Evolutionary conservation across 371 early-diverging fungal genomes (phyloP).

Genomic region (Mucor sp.): DNA sequence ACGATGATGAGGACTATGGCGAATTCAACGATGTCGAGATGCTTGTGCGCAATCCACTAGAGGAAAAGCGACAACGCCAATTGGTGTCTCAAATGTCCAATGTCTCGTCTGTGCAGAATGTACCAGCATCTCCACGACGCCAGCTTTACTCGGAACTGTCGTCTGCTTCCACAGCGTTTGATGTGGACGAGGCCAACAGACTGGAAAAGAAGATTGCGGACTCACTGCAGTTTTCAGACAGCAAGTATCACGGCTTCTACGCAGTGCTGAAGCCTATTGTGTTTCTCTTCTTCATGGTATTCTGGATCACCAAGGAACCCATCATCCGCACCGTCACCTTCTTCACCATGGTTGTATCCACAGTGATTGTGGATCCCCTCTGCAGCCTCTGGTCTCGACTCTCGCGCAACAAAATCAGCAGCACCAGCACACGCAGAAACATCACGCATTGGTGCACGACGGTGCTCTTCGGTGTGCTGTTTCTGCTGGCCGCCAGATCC

Average conservation of each 20-base stretch:
- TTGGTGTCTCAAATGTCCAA: neutral
- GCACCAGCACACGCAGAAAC: neutral
- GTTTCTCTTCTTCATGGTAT: slow-evolving; percentile 26
- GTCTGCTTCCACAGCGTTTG: neutral
- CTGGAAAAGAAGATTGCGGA: neutral
- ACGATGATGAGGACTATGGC: slow-evolving; percentile 10
- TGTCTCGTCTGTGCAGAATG: neutral
- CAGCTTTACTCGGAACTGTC: neutral
- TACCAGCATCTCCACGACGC: neutral
- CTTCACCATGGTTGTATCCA: slow-evolving; percentile 23
- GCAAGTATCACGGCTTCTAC: neutral
- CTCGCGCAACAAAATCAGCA: neutral
- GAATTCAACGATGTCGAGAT: slow-evolving; percentile 8
- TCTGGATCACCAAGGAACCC: slow-evolving; percentile 27
- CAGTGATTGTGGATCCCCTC: slow-evolving; percentile 13
- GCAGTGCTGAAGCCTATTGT: neutral
- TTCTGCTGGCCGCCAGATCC: no score
- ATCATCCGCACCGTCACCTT: slow-evolving; percentile 19
- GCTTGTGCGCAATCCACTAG: slow-evolving; percentile 12
- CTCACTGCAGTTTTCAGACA: neutral
- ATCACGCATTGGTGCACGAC: neutral
- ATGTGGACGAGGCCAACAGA: neutral
- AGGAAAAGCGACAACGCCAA: neutral
- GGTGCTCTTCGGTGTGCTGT: neutral
- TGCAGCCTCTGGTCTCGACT: slow-evolving; percentile 2